A percentile compares a stretch with the other conserved stretches of the same genome.
These are phyloP conservation scores for Metschnikowia reukaufii DNA, from an alignment of 805 yeast species.

Conservation along the genomic window DNA sequence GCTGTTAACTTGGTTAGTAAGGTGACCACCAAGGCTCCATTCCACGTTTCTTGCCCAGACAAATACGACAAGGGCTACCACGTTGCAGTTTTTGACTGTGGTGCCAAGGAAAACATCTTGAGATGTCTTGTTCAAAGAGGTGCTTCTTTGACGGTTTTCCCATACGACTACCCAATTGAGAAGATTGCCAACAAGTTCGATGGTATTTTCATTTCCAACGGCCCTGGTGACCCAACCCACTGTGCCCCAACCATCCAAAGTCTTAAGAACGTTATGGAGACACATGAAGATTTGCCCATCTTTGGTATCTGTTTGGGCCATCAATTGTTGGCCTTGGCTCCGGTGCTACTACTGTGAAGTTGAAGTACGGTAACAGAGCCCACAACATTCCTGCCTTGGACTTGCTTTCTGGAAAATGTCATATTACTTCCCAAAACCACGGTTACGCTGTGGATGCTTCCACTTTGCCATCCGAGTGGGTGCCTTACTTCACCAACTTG, in stretches of 20 bases:
- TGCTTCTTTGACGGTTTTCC: slow-evolving; percentile 94
- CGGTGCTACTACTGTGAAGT: slow-evolving; percentile 88
- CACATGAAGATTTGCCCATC: slow-evolving; percentile 76
- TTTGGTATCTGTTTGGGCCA: slow-evolving; percentile 98
- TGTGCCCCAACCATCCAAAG: slow-evolving; percentile 67
- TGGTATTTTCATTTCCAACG: slow-evolving; percentile 93
- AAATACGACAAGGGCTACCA: slow-evolving; percentile 59
- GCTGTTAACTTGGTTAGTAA: slow-evolving; percentile 84
- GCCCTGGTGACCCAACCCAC: slow-evolving; percentile 98
- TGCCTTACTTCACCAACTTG: slow-evolving; percentile 82
- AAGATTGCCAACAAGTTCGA: slow-evolving; percentile 89
- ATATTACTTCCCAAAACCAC: slow-evolving; percentile 97
- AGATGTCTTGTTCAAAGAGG: slow-evolving; percentile 94
- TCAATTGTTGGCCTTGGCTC: slow-evolving; percentile 92
- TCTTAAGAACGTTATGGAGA: slow-evolving; percentile 59
- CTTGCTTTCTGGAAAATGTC: slow-evolving; percentile 86
- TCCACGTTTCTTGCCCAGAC: slow-evolving; percentile 71
- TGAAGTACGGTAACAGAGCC: slow-evolving; percentile 98
- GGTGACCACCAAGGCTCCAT: slow-evolving; percentile 94
- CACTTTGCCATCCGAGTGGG: slow-evolving; percentile 72
- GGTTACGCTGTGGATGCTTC: slow-evolving; percentile 93
- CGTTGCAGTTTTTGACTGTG: slow-evolving; percentile 94
- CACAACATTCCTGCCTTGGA: slow-evolving; percentile 97
- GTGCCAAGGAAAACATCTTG: slow-evolving; percentile 95
- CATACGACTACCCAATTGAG: slow-evolving; percentile 91